Evolutionary conservation across 106 monocot genomes (phyloP).

Genomic region (Platanthera guangdongensis): DNA sequence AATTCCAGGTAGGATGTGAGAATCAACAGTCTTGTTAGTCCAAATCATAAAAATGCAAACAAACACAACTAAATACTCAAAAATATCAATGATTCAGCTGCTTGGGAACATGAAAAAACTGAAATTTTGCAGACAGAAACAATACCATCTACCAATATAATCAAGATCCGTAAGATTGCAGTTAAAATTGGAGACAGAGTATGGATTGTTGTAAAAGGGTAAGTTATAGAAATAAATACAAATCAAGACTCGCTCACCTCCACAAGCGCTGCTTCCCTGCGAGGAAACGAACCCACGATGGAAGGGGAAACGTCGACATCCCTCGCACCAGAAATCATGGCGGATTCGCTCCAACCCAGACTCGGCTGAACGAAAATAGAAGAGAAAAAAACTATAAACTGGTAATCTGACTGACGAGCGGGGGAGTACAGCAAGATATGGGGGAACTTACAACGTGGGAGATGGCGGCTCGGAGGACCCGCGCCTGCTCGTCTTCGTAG

Average conservation of each 20-base stretch:
- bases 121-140: too few species aligned
- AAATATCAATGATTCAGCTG: too few species aligned
- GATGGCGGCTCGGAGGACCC: conserved; percentile 63
- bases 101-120: too few species aligned
- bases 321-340: conserved; percentile 74
- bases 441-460: conserved; percentile 45
- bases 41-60: too few species aligned
- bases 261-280: conserved; percentile 34
- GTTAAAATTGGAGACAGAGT: too few species aligned
- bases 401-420: not conserved
- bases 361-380: conserved; percentile 21
- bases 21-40: too few species aligned
- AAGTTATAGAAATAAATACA: not conserved
- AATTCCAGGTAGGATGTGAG: too few species aligned
- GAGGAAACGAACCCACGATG: conserved; percentile 68
- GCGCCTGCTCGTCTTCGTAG: conserved; percentile 62
- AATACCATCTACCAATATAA: too few species aligned
- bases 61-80: too few species aligned
- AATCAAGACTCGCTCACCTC: not conserved
- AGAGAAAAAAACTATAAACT: not conserved
- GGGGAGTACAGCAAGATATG: not conserved
- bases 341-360: conserved; percentile 62
- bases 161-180: too few species aligned
- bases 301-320: conserved; percentile 78
- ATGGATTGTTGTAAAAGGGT: too few species aligned